Evolutionary conservation across 2,329 filamentous ascomycete species (phyloP).

Genomic region (Westerdykella ornata): DNA sequence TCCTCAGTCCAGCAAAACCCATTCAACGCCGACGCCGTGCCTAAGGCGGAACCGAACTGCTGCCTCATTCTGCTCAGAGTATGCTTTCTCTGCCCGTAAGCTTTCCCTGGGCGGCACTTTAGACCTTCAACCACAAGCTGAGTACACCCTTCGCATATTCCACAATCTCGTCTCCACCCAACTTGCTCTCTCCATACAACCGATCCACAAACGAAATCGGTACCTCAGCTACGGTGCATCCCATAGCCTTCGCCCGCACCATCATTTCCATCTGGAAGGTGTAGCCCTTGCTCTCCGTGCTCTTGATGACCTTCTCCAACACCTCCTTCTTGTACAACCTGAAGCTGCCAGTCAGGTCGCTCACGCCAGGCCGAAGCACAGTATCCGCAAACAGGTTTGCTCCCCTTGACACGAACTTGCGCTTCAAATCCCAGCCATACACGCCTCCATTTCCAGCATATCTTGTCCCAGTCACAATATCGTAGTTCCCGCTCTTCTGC

Average conservation of each 20-base stretch:
- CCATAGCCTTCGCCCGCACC: slow-evolving; percentile 94
- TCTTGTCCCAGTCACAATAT: slow-evolving; percentile 93
- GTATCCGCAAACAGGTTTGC: slow-evolving; percentile 96
- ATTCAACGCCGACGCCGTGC: slow-evolving; percentile 27
- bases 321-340: slow-evolving; percentile 88
- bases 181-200: slow-evolving; percentile 89
- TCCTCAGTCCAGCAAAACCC: slow-evolving; percentile 1
- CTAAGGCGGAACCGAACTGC: slow-evolving; percentile 1
- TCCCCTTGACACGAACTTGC: slow-evolving; percentile 68
- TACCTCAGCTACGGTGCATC: slow-evolving; percentile 87
- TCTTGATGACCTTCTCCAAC: slow-evolving; percentile 80
- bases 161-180: slow-evolving; percentile 91
- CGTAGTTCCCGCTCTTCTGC: slow-evolving; percentile 73
- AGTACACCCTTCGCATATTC: slow-evolving; percentile 73
- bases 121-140: slow-evolving; percentile 47
- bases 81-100: too few species aligned
- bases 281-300: slow-evolving; percentile 93
- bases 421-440: slow-evolving; percentile 90
- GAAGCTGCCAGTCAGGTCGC: slow-evolving; percentile 92
- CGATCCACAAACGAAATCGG: slow-evolving; percentile 95
- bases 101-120: slow-evolving; percentile 2
- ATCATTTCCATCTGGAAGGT: slow-evolving; percentile 99
- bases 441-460: slow-evolving; percentile 84
- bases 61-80: too few species aligned
- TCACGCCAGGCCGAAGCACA: slow-evolving; percentile 84